Percentiles rank a stretch among this genome's conserved stretches.
Evolutionary conservation across 2,329 filamentous ascomycete species (phyloP).

Genomic region (Fusarium fracticaudum): DNA sequence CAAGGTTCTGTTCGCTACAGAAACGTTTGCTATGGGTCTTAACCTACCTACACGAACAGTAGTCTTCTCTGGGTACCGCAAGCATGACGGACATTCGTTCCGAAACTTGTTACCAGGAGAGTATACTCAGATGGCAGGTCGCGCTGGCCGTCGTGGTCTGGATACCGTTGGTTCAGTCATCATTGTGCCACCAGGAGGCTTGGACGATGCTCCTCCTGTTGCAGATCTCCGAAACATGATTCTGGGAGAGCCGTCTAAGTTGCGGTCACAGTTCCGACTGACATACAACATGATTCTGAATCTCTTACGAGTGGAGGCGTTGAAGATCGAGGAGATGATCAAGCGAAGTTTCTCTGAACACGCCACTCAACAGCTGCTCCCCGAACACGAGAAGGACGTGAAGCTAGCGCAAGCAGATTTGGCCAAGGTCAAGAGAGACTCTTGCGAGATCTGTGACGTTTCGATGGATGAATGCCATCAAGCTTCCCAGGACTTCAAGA

Average conservation of each 20-base stretch:
- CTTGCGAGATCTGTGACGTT: slow-evolving; percentile 82
- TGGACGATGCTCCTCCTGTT: slow-evolving; percentile 88
- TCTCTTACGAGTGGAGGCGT: slow-evolving; percentile 88
- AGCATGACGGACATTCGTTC: slow-evolving; percentile 93
- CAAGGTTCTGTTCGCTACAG: slow-evolving; percentile 96
- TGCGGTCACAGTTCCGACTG: slow-evolving; percentile 93
- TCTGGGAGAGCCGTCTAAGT: slow-evolving; percentile 91
- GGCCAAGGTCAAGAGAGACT: slow-evolving; percentile 86
- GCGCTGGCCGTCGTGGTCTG: slow-evolving; percentile 90
- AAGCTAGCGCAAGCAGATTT: slow-evolving; percentile 91
- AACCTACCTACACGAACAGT: slow-evolving; percentile 96
- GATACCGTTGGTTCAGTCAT: slow-evolving; percentile 95
- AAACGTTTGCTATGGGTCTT: slow-evolving; percentile 98
- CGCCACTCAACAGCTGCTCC: slow-evolving; percentile 91
- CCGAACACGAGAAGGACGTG: slow-evolving; percentile 95
- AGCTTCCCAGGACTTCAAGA: slow-evolving; percentile 81
- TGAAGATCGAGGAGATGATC: slow-evolving; percentile 99
- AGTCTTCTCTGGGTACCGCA: slow-evolving; percentile 96
- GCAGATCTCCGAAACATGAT: slow-evolving; percentile 91
- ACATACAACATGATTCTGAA: slow-evolving; percentile 99
- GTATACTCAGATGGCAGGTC: slow-evolving; percentile 98
- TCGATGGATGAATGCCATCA: slow-evolving; percentile 84
- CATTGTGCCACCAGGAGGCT: slow-evolving; percentile 81
- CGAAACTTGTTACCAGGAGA: slow-evolving; percentile 92
- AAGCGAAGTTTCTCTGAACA: slow-evolving; percentile 99